Percentiles rank a stretch among this genome's conserved stretches.
These are phyloP conservation scores for Bidens hawaiensis DNA, from an alignment of 140 eudicot genomes.

Conservation along the genomic window DNA sequence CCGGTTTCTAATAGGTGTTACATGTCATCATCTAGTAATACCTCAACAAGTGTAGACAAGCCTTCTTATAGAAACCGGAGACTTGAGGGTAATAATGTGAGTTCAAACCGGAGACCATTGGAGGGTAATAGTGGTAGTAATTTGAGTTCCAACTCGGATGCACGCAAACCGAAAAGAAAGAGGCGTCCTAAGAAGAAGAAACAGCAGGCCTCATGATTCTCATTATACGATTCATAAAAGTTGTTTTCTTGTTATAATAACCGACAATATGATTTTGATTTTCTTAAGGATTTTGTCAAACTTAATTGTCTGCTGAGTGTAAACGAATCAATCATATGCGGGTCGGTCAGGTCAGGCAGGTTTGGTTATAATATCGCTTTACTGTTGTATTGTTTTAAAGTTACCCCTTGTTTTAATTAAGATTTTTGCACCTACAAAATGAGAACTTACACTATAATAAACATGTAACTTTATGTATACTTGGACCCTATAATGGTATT, in stretches of 20 bases:
- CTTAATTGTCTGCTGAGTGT: neutral
- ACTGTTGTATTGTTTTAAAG: neutral
- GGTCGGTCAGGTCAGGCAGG: too few relatives aligned
- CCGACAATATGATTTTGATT: neutral
- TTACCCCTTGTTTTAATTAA: too few relatives aligned
- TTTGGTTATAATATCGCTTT: neutral
- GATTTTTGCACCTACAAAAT: neutral
- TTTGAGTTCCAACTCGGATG: slow-evolving; percentile 82
- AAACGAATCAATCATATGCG: neutral
- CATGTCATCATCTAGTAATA: slow-evolving; percentile 51
- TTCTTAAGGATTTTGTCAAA: neutral
- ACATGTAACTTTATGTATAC: too few relatives aligned
- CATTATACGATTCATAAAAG: neutral
- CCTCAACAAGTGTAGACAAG: slow-evolving; percentile 40
- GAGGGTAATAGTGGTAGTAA: slow-evolving; percentile 63
- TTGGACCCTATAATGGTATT: too few relatives aligned
- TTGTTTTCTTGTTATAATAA: slow-evolving; percentile 9
- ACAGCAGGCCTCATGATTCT: slow-evolving; percentile 34
- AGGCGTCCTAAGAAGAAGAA: slow-evolving; percentile 96
- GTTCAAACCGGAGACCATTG: slow-evolving; percentile 59
- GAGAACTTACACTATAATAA: too few relatives aligned
- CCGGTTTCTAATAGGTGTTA: slow-evolving; percentile 35
- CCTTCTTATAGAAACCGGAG: slow-evolving; percentile 44
- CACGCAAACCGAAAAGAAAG: slow-evolving; percentile 75
- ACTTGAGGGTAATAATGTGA: slow-evolving; percentile 53